Evolutionary conservation across 768 basidiomycete genomes (phyloP), one percentile per base, ranked within the genome.

Genomic region (Leccinum ochraceum): DNA sequence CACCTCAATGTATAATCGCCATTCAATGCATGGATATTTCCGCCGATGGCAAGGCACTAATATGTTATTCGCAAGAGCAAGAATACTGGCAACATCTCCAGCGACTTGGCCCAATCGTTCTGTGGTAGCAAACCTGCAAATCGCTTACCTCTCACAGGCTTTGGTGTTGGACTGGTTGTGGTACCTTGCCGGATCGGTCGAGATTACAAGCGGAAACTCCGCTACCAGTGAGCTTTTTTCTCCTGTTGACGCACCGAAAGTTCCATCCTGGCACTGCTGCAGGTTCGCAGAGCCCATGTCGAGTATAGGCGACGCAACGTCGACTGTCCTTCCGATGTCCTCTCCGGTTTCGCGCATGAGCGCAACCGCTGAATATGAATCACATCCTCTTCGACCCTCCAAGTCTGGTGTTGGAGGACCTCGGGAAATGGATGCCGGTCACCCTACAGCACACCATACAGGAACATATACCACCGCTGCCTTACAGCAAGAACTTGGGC

Each of bases 1-100:
- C 72, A 67, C 66, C 61, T 70, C 74, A 74, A 62, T 75, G 72
- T 74, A 74, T 75, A 75, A 70, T 74, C 68, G 65, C 66, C 72
- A 69, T 68, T 67, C 72, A 74, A 70, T 75, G 65, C 72, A 70
- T 62, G 68, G 64, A 73, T 66, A 57, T 61, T 60, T 58, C 58
- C 20, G 64, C 71, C 67, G 61, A 60, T 69, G 60, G 62, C 67
- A 71, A 73, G 70, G 61, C 69, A 63, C 61, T 30, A 56, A 62
- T 59, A 60, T 48, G 39, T n/a, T 53, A 50, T 32, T 37, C 36
- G 36, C 56, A 39, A 28, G 32, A 28, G 42, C 20, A n/a, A 37
- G 28, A 50, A 49, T 10, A 42, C 11, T n/a, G 6, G 32, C 8
- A 20, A 39, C 32, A 42, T n/a, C 42, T 52, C 39, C 42, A 24